Conservation (phyloP, 1,284 basidiomycete species). For the Coniferiporia weirii region DNA sequence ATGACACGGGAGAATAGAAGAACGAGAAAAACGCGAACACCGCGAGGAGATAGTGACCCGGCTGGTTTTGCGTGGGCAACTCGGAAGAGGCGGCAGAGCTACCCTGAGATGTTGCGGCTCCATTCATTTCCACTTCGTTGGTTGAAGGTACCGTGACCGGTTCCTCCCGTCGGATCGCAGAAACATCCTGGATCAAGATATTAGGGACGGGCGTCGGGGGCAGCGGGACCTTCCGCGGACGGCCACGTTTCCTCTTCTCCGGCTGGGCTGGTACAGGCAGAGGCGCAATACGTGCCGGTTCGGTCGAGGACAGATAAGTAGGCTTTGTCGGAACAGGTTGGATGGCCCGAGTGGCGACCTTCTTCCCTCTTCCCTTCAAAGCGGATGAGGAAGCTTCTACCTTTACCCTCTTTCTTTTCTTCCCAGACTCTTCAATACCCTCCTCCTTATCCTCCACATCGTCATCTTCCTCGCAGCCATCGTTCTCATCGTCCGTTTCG, state of each 20-base stretch:
- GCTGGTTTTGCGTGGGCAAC: slow-evolving; percentile 18
- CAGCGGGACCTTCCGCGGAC: slow-evolving; percentile 54
- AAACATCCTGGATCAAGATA: neutral
- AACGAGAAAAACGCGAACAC: slow-evolving; percentile 72
- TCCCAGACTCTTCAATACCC: slow-evolving; percentile 35
- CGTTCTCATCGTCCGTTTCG: slow-evolving; percentile 47
- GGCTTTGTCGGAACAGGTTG: slow-evolving; percentile 8
- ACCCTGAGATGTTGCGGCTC: neutral
- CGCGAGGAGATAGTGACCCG: slow-evolving; percentile 61
- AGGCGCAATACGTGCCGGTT: neutral
- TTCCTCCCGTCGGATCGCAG: slow-evolving; percentile 20
- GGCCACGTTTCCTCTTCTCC: slow-evolving; percentile 77
- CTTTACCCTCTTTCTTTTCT: slow-evolving; percentile 34
- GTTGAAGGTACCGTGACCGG: neutral
- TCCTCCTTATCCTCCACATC: slow-evolving; percentile 53
- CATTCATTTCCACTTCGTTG: slow-evolving; percentile 9
- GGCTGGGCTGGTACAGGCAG: slow-evolving; percentile 30
- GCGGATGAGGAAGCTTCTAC: slow-evolving; percentile 30
- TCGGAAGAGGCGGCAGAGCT: neutral
- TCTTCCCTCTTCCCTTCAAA: slow-evolving; percentile 22
- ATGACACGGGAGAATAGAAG: slow-evolving; percentile 63
- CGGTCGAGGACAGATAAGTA: slow-evolving; percentile 1
- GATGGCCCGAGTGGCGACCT: slow-evolving; percentile 24
- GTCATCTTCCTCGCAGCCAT: slow-evolving; percentile 50
- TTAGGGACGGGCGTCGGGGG: slow-evolving; percentile 18